phyloP scores from a whole-genome alignment of 257 asterid genomes.

The Rauvolfia tetraphylla region DNA sequence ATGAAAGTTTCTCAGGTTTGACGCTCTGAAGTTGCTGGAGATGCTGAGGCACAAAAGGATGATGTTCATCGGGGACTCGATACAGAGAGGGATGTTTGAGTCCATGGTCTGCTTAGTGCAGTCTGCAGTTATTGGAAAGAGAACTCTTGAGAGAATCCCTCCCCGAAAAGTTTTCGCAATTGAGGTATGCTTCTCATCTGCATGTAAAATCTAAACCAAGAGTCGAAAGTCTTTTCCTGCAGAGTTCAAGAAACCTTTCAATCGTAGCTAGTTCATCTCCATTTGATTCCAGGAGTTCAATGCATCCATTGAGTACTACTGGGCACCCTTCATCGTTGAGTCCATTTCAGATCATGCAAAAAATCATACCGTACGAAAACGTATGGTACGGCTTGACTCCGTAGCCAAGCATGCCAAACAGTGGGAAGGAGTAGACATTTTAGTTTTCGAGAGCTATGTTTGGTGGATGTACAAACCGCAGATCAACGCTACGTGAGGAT shows the following conservation, averaged over 20 bases:
- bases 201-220: neutral
- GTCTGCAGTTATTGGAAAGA: constrained; percentile 53
- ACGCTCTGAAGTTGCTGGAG: constrained; percentile 70
- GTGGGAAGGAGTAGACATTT: constrained; percentile 70
- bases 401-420: constrained; percentile 60
- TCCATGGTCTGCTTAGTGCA: constrained; percentile 84
- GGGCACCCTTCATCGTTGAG: constrained; percentile 93
- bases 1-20: constrained; percentile 41
- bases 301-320: constrained; percentile 78
- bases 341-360: constrained; percentile 86
- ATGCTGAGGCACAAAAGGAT: constrained; percentile 74
- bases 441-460: constrained; percentile 81
- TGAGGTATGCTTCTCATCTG: constrained; percentile 44
- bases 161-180: constrained; percentile 68
- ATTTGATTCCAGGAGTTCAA: constrained; percentile 55
- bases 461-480: constrained; percentile 96
- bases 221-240: neutral
- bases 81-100: constrained; percentile 92
- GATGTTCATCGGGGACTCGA: constrained; percentile 89
- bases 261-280: neutral
- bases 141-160: constrained; percentile 58
- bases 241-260: neutral
- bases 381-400: constrained; percentile 74
- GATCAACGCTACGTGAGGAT: constrained; percentile 68
- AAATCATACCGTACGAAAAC: constrained; percentile 60